Conservation (phyloP, 768 basidiomycete genomes). For the Polyporus arcularius region DNA sequence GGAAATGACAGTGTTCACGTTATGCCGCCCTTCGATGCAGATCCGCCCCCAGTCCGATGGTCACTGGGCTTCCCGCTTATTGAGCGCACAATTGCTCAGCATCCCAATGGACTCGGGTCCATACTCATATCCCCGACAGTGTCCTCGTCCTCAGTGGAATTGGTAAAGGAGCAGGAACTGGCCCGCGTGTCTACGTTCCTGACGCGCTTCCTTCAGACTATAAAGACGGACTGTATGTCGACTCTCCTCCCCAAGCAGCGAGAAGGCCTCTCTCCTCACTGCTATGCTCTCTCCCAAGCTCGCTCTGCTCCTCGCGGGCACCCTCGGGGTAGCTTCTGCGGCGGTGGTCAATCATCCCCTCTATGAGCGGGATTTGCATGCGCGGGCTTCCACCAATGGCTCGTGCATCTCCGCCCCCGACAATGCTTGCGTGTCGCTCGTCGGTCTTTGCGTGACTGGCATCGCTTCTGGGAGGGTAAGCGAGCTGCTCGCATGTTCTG, state of each 20-base stretch:
- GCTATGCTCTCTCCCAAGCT: neutral
- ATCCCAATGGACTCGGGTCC: too few species aligned
- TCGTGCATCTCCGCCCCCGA: conserved; percentile 1
- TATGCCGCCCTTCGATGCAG: too few species aligned
- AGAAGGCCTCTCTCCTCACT: neutral
- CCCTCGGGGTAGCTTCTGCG: neutral
- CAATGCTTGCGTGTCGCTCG: neutral
- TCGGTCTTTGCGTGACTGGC: neutral
- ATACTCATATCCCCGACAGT: too few species aligned
- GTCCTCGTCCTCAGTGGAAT: too few species aligned
- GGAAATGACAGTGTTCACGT: too few species aligned
- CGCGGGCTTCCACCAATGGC: neutral
- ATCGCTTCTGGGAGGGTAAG: neutral
- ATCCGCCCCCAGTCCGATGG: too few species aligned
- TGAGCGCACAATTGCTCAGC: too few species aligned
- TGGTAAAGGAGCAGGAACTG: too few species aligned
- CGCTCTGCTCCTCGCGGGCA: neutral
- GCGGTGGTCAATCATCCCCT: neutral
- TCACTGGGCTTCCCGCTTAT: too few species aligned
- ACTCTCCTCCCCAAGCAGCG: neutral
- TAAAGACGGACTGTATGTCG: too few species aligned
- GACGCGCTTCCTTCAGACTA: too few species aligned
- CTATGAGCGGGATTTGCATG: neutral
- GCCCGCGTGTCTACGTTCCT: too few species aligned
- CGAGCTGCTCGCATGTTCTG: neutral